Evolutionary conservation across 1,284 basidiomycete genomes (phyloP), one percentile per base, ranked within the genome.

Genomic region (Ceratobasidium sp.): DNA sequence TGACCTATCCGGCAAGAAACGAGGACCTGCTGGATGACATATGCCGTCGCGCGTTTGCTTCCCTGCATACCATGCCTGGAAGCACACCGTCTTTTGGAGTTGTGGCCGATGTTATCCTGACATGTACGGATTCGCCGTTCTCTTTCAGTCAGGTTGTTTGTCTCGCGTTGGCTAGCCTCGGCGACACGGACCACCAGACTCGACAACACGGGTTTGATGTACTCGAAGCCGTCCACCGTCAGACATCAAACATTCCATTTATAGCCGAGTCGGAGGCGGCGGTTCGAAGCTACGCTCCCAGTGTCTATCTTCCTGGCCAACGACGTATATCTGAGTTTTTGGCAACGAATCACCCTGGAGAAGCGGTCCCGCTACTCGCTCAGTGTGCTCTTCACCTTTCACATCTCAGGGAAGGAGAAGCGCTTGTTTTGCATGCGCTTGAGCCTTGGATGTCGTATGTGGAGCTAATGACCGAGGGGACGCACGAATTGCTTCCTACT

Each of bases 121-220:
- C 87, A 2, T 83, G 84, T 8, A 87, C 90, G 7, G 79, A 60
- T 74, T 91, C 90, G 80, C 86, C 86, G 37, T 92, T 96, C 82
- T 88, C 87, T 10, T 93, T 94, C 80, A 86, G 89, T 37, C 94
- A 97, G 81, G 86, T 91, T 11, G 88, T 91, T n/a, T 96, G 92
- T 80, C 86, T 97, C 4, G 93, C 92, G 0, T 85, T 98, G 11
- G 91, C 94, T 26, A 97, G 97, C 82, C 88, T 98, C 2, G 93
- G 94, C 45, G 94, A 97, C 82, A 89, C 90, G 1, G 87, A 90
- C 39, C 81, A 87, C 1, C 86, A 88, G 37, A 90, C 93, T 56
- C 91, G 96, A 6, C 88, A 89, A n/a, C 89, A 89, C 63, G 93
- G 96, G 0, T 93, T 97, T 82, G 88, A 90, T 77, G 89, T 95